Percentiles rank a stretch among this genome's conserved stretches.
Evolutionary conservation across 805 yeast genomes (phyloP).

Genomic region (Osmozyma mogii): DNA sequence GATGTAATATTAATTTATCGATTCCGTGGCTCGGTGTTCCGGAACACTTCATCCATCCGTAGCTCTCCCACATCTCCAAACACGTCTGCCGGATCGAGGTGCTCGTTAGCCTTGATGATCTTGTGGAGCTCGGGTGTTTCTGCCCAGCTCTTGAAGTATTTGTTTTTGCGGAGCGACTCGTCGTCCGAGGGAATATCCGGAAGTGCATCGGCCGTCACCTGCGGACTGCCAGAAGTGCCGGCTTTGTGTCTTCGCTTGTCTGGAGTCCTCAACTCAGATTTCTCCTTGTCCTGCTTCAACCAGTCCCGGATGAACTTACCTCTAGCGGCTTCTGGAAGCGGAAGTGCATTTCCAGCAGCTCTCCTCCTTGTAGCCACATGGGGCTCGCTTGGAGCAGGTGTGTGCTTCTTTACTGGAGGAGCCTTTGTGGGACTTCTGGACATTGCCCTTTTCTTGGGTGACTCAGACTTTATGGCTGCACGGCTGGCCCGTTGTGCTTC

Average conservation of each 20-base stretch:
- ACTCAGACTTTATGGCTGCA: too few species aligned
- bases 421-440: too few species aligned
- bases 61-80: constrained; percentile 72
- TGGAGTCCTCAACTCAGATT: constrained; percentile 2
- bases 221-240: constrained; percentile 1
- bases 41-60: constrained; percentile 66
- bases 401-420: too few species aligned
- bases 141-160: constrained; percentile 26
- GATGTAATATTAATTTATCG: not conserved
- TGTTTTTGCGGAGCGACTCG: constrained; percentile 5
- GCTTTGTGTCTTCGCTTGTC: constrained; percentile 1
- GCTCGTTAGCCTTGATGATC: constrained; percentile 18
- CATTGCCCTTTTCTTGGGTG: too few species aligned
- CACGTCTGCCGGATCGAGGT: constrained; percentile 55
- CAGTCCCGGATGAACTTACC: constrained; percentile 12
- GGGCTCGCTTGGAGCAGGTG: too few species aligned
- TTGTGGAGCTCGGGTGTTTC: constrained; percentile 27
- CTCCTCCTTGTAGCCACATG: too few species aligned
- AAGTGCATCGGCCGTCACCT: constrained; percentile 14
- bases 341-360: constrained; percentile 29
- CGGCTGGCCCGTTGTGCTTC: too few species aligned
- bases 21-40: constrained; percentile 27
- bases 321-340: constrained; percentile 32
- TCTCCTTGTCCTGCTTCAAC: constrained; percentile 2
- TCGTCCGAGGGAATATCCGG: constrained; percentile 30